phyloP scores from a whole-genome alignment of 176 grass and related monocot species.

The Triticum timopheevii region DNA sequence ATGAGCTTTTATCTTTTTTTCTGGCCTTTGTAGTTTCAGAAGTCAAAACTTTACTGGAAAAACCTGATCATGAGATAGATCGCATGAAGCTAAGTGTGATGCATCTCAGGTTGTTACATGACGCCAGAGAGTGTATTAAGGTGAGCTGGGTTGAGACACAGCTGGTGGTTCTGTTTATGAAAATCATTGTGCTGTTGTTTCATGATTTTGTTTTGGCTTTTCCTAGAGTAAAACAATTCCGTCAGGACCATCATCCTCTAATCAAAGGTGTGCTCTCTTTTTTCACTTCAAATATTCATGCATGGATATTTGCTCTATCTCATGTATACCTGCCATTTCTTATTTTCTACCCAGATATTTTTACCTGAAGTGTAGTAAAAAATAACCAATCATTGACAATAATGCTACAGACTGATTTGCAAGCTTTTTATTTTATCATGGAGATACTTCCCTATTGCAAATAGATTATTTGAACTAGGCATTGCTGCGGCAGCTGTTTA shows the following conservation, averaged over 20 bases:
- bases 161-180: slow-evolving; percentile 4
- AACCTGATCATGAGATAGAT: slow-evolving; percentile 42
- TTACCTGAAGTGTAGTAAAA: neutral
- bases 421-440: neutral
- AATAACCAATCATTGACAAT: neutral
- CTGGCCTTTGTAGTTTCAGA: slow-evolving; percentile 28
- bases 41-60: slow-evolving; percentile 56
- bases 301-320: neutral
- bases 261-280: slow-evolving; percentile 38
- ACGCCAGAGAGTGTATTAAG: slow-evolving; percentile 34
- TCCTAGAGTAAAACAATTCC: slow-evolving; percentile 42
- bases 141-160: slow-evolving; percentile 17
- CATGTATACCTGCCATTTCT: neutral
- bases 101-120: slow-evolving; percentile 56
- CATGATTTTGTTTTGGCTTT: slow-evolving; percentile 24
- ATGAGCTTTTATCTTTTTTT: slow-evolving; percentile 8
- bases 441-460: neutral
- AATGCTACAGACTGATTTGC: neutral
- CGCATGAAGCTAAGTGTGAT: slow-evolving; percentile 53
- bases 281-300: slow-evolving; percentile 14
- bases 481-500: neutral
- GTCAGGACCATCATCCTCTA: slow-evolving; percentile 32
- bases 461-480: slow-evolving; percentile 4
- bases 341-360: neutral
- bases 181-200: neutral